Conservation (phyloP, 768 basidiomycete genomes). For the Boletales sp. region DNA sequence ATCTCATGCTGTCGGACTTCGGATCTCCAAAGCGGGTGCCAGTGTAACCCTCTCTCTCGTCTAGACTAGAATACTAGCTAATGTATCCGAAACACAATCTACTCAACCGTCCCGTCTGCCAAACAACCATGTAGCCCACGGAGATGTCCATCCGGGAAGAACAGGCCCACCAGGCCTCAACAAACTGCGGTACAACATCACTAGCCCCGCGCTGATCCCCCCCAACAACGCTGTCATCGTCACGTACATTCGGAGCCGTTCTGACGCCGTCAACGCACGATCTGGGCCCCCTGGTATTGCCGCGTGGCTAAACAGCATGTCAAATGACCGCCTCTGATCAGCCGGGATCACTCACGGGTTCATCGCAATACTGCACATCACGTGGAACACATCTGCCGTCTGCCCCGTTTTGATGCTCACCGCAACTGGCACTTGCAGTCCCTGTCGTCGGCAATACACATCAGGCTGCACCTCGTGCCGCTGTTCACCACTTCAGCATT, state of each 20-base stretch:
- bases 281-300: constrained; percentile 84
- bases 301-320: constrained; percentile 39
- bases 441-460: constrained; percentile 87
- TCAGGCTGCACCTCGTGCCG: constrained; percentile 98
- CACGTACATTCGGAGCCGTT: constrained; percentile 68
- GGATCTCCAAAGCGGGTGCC: constrained; percentile 24
- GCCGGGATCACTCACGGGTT: constrained; percentile 62
- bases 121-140: constrained; percentile 67
- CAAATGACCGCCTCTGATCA: constrained; percentile 3
- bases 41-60: constrained; percentile 8
- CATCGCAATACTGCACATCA: constrained; percentile 79
- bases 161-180: constrained; percentile 56
- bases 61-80: constrained; percentile 3
- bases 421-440: constrained; percentile 90
- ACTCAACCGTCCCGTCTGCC: constrained; percentile 43
- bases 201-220: constrained; percentile 66
- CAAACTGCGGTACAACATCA: constrained; percentile 69
- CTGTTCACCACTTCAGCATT: constrained; percentile 37
- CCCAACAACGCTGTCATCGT: constrained; percentile 70
- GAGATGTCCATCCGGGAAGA: constrained; percentile 50
- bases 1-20: constrained; percentile 32
- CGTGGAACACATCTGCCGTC: constrained; percentile 83
- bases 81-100: constrained; percentile 3
- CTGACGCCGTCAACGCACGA: constrained; percentile 66
- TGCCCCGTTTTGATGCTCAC: constrained; percentile 87